A percentile compares a stretch with the other conserved stretches of the same genome.
Conservation (phyloP, 2,329 filamentous ascomycete species). For the Aplosporella prunicola region DNA sequence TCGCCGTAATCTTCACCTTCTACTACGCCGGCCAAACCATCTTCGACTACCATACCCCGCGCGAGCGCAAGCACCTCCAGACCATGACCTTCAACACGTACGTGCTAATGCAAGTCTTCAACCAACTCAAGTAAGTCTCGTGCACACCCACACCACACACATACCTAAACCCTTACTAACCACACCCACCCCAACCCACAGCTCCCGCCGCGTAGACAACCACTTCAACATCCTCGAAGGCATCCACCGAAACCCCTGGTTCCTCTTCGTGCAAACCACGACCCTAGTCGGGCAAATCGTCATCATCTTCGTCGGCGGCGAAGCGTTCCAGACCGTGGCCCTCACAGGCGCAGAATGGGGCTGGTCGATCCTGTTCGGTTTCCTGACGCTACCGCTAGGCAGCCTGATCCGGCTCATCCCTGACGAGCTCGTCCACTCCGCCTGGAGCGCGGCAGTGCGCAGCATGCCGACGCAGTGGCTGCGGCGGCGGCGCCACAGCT, state of each 20-base stretch:
- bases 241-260: constrained; percentile 75
- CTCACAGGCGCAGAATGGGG: constrained; percentile 72
- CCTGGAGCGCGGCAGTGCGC: no score
- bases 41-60: constrained; percentile 45
- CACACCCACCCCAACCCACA: constrained; percentile 5
- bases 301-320: constrained; percentile 79
- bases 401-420: constrained; percentile 74
- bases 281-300: constrained; percentile 85
- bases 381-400: constrained; percentile 74
- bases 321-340: constrained; percentile 64
- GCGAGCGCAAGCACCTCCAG: constrained; percentile 45
- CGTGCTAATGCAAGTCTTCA: constrained; percentile 99
- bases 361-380: constrained; percentile 72
- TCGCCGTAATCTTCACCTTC: constrained; percentile 59
- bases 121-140: constrained; percentile 79
- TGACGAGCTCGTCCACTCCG: no score
- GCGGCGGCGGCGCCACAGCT: no score
- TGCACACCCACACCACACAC: not conserved
- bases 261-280: constrained; percentile 70
- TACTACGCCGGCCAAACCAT: constrained; percentile 60
- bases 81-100: constrained; percentile 96
- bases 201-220: constrained; percentile 86
- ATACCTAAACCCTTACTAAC: not conserved
- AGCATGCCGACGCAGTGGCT: no score
- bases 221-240: constrained; percentile 93